Base-by-base conservation (phyloP, 495 filamentous ascomycete genomes). In the Astrothelium subdiscretum region DNA sequence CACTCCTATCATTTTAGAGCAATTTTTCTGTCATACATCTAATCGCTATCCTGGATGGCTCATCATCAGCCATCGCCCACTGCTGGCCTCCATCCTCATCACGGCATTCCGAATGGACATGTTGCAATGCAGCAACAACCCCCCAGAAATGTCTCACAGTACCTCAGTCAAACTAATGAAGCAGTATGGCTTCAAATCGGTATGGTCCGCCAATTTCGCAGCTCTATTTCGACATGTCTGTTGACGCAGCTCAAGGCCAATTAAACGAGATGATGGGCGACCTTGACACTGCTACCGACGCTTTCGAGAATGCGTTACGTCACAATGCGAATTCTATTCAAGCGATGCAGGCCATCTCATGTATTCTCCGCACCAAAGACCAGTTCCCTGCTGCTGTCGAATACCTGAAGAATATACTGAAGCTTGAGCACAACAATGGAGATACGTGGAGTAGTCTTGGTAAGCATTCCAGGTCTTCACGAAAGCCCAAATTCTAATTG, bases 371-470 rank as follows among this genome's bases (percentile, higher is more conserved):
- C 43, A 90, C 89, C 26, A 90, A 90, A 68, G 94, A 97, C 68
- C 90, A 95, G 32, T 99, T 95, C 64, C 86, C 89, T 35, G 92
- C 92, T 70, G 94, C 94, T 2, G 87, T 96, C 29, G 95, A 97
- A 67, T 97, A 91, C 70, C 79, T 99, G 27, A 86, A 94, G 62
- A 88, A 85, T 31, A 96, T 97, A 62, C 72, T 99, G 52, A 95
- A 96, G 74, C 76, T 99, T 40, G 95, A 99, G 63, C 79, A 74
- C 1, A 86, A 80, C 62, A 97, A 94, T 71, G 94, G 94, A 29
- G 94, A 99, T 75, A 91, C 92, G 24, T 97, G 94, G 94, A 91
- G 95, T 15, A 96, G 91, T 67, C 77, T 97, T 32, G 92, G 90
- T 92, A 79, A 60, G 79, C 63, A 18, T 22, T 26, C 5, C 1